Evolutionary conservation across 2,329 filamentous ascomycete genomes (phyloP), one percentile per base, ranked within the genome.

Genomic region (Fusarium proliferatum): DNA sequence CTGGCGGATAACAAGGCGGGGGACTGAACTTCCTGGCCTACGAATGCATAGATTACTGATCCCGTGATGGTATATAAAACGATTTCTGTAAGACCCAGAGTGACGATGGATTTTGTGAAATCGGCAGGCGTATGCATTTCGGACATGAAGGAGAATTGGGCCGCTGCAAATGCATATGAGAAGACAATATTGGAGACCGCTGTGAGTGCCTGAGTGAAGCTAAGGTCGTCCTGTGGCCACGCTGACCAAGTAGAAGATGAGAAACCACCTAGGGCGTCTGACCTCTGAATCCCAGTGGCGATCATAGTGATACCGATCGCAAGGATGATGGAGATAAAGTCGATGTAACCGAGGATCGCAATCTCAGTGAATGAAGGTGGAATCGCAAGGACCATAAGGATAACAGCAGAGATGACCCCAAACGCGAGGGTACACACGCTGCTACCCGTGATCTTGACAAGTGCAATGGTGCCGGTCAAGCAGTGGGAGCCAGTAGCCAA

Each of bases 401-500:
- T 81, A 61, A 87, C 80, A 59, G 84, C 84, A 13, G 84, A 85
- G 17, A 86, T 80, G 45, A 85, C 80, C n/a, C 82, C 82, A 63
- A 86, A 87, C 42, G 83, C 81, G 49, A 86, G 74, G n/a, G 83
- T 83, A 79, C 85, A 87, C 6, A 80, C 77, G 51, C 79, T 88
- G 73, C 91, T 86, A 3, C 88, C 80, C 3, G 90, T 90, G 58
- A 94, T 84, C 51, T 86, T 89, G 75, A 90, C 90, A 79, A 93
- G 88, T 69, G 91, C 91, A 74, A 93, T 91, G n/a, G 87, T 88
- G 67, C 93, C 93, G 0, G 91, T 92, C 64, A 94, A 83, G 59
- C 92, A 85, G 81, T 94, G 92, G n/a, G 91, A 92, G 30, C 88
- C 90, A 82, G 92, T 90, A 76, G 92, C 87, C 81, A 94, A 92